Conservation (phyloP, 495 filamentous ascomycete genomes). For the Penicillium coprophilum region DNA sequence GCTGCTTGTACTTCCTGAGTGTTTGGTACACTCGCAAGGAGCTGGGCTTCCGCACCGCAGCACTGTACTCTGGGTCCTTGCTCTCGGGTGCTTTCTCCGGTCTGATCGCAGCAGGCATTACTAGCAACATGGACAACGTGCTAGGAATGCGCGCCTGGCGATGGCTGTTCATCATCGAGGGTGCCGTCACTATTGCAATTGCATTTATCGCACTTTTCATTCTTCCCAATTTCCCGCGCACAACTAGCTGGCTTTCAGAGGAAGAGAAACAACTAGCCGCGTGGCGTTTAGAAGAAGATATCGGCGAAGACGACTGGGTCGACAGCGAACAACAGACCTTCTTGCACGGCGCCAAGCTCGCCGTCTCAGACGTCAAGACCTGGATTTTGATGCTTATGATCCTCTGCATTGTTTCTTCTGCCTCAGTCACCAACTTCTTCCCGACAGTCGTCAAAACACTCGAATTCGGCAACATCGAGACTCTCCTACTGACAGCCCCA, state of each 20-base stretch:
- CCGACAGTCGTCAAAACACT: constrained; percentile 79
- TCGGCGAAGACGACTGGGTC: constrained; percentile 74
- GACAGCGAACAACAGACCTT: constrained; percentile 63
- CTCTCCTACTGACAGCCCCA: constrained; percentile 75
- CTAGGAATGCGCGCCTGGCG: constrained; percentile 52
- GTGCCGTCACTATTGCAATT: constrained; percentile 55
- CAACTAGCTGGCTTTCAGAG: constrained; percentile 69
- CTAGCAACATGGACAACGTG: constrained; percentile 40
- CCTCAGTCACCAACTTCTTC: constrained; percentile 86
- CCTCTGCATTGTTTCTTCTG: constrained; percentile 68
- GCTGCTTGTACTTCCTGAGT: constrained; percentile 49
- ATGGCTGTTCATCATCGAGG: constrained; percentile 66
- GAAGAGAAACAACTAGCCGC: constrained; percentile 66
- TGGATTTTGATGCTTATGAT: constrained; percentile 65
- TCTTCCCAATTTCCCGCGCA: constrained; percentile 78
- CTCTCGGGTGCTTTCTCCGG: constrained; percentile 67
- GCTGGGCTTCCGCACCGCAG: constrained; percentile 48
- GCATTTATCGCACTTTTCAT: constrained; percentile 57
- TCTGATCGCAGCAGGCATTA: constrained; percentile 55
- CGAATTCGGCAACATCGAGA: constrained; percentile 61
- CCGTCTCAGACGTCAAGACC: constrained; percentile 68
- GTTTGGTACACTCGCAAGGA: constrained; percentile 55
- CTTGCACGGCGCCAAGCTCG: constrained; percentile 66
- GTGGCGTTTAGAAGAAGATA: constrained; percentile 74
- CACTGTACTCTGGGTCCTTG: constrained; percentile 51